These are phyloP conservation scores for Kalanchoe fedtschenkoi DNA, from an alignment of 164 flowering plant genomes.

Conservation along the genomic window DNA sequence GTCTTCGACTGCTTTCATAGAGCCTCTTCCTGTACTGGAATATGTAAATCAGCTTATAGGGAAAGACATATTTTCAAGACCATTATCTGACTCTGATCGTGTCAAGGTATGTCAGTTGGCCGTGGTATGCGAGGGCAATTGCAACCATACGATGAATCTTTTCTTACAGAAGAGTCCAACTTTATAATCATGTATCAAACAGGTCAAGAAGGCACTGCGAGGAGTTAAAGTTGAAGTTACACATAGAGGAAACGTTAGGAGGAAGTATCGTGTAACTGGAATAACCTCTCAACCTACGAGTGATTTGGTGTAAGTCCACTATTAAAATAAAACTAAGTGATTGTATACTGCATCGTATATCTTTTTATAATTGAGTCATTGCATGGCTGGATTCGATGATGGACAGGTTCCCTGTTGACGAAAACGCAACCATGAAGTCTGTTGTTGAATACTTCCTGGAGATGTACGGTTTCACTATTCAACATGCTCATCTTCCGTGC, in stretches of 20 bases:
- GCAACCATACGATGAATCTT: background rate
- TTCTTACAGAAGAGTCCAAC: background rate
- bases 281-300: conserved; percentile 75
- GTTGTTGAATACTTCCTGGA: conserved; percentile 62
- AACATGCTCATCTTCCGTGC: conserved; percentile 53
- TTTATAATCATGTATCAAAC: conserved; percentile 4
- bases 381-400: background rate
- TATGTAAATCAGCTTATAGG: conserved; percentile 60
- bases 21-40: conserved; percentile 72
- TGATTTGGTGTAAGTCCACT: conserved; percentile 53
- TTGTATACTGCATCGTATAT: background rate
- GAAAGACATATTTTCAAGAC: conserved; percentile 50
- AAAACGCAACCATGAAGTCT: conserved; percentile 47
- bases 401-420: conserved; percentile 57
- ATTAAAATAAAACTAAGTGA: background rate
- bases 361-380: background rate
- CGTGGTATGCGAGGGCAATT: background rate
- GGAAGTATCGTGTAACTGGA: conserved; percentile 77
- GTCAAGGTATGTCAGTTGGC: conserved; percentile 34
- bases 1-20: conserved; percentile 74
- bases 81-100: conserved; percentile 65
- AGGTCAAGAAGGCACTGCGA: conserved; percentile 67
- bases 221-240: conserved; percentile 87
- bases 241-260: conserved; percentile 57
- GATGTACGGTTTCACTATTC: conserved; percentile 62